Base-by-base conservation (phyloP, 2,329 filamentous ascomycete genomes). In the Diaporthe eres region DNA sequence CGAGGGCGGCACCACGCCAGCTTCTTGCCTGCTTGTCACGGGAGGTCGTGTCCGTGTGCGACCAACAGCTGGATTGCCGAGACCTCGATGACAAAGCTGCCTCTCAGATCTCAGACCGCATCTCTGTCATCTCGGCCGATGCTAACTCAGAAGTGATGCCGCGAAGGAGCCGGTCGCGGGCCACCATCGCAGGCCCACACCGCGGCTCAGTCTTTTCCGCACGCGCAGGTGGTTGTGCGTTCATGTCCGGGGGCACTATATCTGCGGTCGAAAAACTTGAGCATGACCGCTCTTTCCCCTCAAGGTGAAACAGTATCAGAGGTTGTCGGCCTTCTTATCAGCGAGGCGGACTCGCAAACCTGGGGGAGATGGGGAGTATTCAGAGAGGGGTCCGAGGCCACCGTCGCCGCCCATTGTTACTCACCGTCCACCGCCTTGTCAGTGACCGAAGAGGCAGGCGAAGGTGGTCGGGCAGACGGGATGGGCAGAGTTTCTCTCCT, bases 401-500 rank as follows among this genome's bases (percentile, higher is more conserved):
- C 49, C 47, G 65, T 42, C 65, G 65, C 65, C 65, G 65, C 65
- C 47, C 25, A 68, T 28, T 70, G 65, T 70, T 42, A 34, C 71
- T 73, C 71, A 73, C 71, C 71, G 71, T 73, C 58, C 65, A 70
- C 65, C 65, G 65, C 65, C 65, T 68, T 70, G 65, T 55, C 65
- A 70, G 49, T 70, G 71, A 73, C 51, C 58, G 71, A 55, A 65
- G 61, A 63, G 71, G 71, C 60, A 65, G 47, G 71, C 58, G 31
- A 53, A 5, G 61, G 25, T 65, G 61, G 60, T 63, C 60, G 60
- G 60, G 60, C 60, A 47, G 65, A 55, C 65, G 65, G 65, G 65
- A 70, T 70, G 65, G 34, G 47, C 65, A 70, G 65, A 70, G 65
- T 70, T 55, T 55, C 49, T 70, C 65, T 70, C 13, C 58, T 44